Base-by-base conservation (phyloP, 2,329 filamentous ascomycete species). In the Xylariaceae sp. region DNA sequence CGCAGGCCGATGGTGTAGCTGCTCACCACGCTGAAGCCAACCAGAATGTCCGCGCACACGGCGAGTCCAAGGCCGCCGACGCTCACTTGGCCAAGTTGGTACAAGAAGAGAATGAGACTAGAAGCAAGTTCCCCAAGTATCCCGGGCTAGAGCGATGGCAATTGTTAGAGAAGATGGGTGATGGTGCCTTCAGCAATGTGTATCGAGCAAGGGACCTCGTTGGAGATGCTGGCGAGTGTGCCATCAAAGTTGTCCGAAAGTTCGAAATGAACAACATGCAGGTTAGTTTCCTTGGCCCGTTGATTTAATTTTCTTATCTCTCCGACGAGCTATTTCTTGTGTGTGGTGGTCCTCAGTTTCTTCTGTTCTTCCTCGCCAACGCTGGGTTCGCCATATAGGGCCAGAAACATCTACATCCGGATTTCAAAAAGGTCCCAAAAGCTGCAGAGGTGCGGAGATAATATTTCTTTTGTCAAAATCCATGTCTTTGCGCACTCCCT, bases 211-310 rank as follows among this genome's bases (percentile, higher is more conserved):
- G 79, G 59, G 94, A 99, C 68, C 68, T 73, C 41, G 78, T 83
- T 6, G 87, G 88, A 38, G 76, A 85, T 55, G 80, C 81, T 55
- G 83, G 82, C 58, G 86, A 97, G 67, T 90, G 94, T 32, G 94
- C 92, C 61, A 97, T 99, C 78, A 99, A 99, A 72, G 94, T 99
- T 45, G 94, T 99, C 57, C 87, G 94, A 66, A 97, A 97, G 74
- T 97, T 90, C 68, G 94, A 99, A 73, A 96, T 99, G 89, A 97
- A 96, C 74, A 91, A 86, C 59, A 90, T 87, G 77, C 94, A 97
- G 90, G 94, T 99, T 81, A 82, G 90, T 86, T 27, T 48, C 57
- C 67, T 58, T 14, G 57, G 58, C 56, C 55, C 57, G 60, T 54
- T 67, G 65, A 47, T 45, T 15, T 17, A 6, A 19, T 19, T 40